These are phyloP conservation scores for Boletus barrowsii DNA, from an alignment of 768 basidiomycete species.

Conservation along the genomic window DNA sequence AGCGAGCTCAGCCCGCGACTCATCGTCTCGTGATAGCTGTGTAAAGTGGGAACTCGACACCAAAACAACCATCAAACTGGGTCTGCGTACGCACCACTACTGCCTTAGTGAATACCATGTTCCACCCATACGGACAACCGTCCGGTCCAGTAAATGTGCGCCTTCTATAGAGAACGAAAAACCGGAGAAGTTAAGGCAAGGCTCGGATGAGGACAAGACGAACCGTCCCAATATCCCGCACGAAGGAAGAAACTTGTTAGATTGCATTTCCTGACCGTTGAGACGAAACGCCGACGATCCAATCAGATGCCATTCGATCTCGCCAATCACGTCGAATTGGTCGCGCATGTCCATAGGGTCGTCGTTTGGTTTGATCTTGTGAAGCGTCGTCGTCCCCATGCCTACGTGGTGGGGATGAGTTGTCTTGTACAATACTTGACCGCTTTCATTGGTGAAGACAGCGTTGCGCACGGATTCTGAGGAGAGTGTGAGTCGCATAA, in stretches of 20 bases:
- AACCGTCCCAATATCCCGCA: slow-evolving; percentile 24
- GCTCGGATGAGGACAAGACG: neutral
- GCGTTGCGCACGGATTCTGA: slow-evolving; percentile 22
- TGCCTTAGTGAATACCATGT: slow-evolving; percentile 7
- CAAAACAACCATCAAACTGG: neutral
- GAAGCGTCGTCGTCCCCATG: slow-evolving; percentile 21
- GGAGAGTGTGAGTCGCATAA: slow-evolving; percentile 26
- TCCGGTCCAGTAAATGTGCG: slow-evolving; percentile 35
- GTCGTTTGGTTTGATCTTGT: slow-evolving; percentile 24
- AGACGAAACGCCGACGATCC: slow-evolving; percentile 31
- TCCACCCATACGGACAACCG: slow-evolving; percentile 34
- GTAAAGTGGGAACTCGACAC: neutral
- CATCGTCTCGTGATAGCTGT: slow-evolving; percentile 23
- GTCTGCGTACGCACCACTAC: slow-evolving; percentile 16
- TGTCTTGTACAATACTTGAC: slow-evolving; percentile 31
- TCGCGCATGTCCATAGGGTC: slow-evolving; percentile 25
- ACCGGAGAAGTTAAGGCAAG: neutral
- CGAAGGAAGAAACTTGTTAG: slow-evolving; percentile 23
- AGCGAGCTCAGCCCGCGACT: slow-evolving; percentile 12
- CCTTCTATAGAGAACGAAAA: slow-evolving; percentile 8
- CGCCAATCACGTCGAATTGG: slow-evolving; percentile 30
- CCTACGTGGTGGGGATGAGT: slow-evolving; percentile 11
- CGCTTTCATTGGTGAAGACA: slow-evolving; percentile 21
- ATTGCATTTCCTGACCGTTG: slow-evolving; percentile 23
- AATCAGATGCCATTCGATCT: slow-evolving; percentile 35